Base-by-base conservation (phyloP, 108 stramenopile genomes). In the Halocafeteria seosinensis region DNA sequence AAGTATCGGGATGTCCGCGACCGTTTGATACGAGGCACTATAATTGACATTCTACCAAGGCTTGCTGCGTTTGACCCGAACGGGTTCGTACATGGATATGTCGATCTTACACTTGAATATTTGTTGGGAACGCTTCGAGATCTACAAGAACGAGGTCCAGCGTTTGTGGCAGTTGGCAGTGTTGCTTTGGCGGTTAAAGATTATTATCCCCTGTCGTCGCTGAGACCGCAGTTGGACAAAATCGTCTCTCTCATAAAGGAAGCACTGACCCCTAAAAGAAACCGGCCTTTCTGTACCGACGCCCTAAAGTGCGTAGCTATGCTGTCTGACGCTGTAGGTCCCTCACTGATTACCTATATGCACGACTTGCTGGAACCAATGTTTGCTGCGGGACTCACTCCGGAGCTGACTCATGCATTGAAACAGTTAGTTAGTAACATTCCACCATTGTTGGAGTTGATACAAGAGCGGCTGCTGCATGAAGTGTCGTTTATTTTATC, bases 281-380 rank as follows among this genome's bases (percentile, higher is more conserved):
- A 26, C 9, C 36, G 25, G 55, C n/a, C 55, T 34, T 58, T 47
- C 60, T 68, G 66, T 29, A 17, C 62, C n/a, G 79, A 82, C 1
- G 85, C 85, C 13, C 81, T 90, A 50, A 71, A 78, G 47, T 94
- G 92, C 70, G 85, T 85, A 60, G 84, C 93, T 5, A 87, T 90
- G 66, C 76, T 94, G 24, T 85, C 91, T 11, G 74, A 85, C 67
- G 93, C 92, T 24, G 63, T 98, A 23, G 89, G 87, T 32, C 78
- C 76, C 26, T 61, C 77, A 34, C 73, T 88, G 17, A 55, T 65
- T 12, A 83, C 86, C 1, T 85, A 89, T 68, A 67, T 86, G 12
- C 34, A 68, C 28, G 73, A 62, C 9, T 66, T 95, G 17, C 72
- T 95, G 21, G 88, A 91, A 50, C 81, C 87, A 50, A 87, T 95